Evolutionary conservation across 2,329 filamentous ascomycete species (phyloP).

Genomic region (Scedosporium minutisporum): DNA sequence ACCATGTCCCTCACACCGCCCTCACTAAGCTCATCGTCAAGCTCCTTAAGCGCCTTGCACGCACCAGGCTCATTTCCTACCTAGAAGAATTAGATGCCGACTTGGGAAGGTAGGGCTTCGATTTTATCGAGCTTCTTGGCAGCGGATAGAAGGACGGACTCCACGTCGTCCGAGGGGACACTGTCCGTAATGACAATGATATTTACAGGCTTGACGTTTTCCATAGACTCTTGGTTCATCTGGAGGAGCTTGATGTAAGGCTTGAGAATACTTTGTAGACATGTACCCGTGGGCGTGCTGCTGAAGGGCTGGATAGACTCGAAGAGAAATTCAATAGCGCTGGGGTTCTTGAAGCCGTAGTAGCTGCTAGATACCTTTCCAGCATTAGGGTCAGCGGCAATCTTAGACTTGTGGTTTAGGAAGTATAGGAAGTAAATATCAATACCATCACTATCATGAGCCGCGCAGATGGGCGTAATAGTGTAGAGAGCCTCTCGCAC

Average conservation of each 20-base stretch:
- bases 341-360: constrained; percentile 49
- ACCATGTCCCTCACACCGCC: constrained; percentile 72
- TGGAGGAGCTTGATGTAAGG: constrained; percentile 51
- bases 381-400: constrained; percentile 20
- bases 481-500: constrained; percentile 57
- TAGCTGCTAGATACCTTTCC: constrained; percentile 43
- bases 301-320: constrained; percentile 51
- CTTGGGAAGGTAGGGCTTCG: constrained; percentile 66
- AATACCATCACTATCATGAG: constrained; percentile 72
- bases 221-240: constrained; percentile 28
- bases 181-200: constrained; percentile 93
- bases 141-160: constrained; percentile 54
- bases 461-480: constrained; percentile 74
- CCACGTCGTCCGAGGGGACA: constrained; percentile 67
- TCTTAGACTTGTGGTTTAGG: constrained; percentile 55
- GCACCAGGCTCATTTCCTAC: constrained; percentile 67
- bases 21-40: constrained; percentile 64
- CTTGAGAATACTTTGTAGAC: constrained; percentile 61
- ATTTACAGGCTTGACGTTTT: constrained; percentile 65
- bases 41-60: constrained; percentile 50
- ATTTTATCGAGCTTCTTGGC: constrained; percentile 62
- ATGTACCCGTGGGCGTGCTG: constrained; percentile 66
- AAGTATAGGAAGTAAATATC: constrained; percentile 95
- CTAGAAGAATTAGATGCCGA: constrained; percentile 95
- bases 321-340: constrained; percentile 61